Conservation (phyloP, 208 protist species). For the Acanthamoeba castellanii region DNA sequence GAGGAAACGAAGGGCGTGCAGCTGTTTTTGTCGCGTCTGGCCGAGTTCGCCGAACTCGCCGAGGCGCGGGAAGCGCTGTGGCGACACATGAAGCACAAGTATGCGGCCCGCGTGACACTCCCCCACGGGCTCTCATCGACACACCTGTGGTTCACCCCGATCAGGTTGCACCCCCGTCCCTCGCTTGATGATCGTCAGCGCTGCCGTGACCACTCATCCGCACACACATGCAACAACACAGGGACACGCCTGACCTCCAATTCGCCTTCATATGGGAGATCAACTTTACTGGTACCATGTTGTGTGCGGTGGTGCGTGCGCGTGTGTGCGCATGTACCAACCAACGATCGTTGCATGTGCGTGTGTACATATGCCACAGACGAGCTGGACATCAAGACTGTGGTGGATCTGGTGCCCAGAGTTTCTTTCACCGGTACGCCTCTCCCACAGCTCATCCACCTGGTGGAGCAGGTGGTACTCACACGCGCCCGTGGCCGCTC, state of each 20-base stretch:
- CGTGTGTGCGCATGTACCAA: background rate
- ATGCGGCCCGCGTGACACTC: background rate
- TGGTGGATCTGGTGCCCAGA: background rate
- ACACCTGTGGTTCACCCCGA: background rate
- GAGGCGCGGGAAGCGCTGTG: background rate
- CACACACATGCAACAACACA: background rate
- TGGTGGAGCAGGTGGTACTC: background rate
- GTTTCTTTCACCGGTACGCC: background rate
- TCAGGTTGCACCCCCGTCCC: background rate
- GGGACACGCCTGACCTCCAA: background rate
- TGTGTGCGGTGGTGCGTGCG: background rate
- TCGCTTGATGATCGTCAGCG: background rate
- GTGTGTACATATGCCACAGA: background rate
- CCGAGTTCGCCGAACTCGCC: background rate
- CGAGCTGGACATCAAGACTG: background rate
- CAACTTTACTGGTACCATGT: background rate
- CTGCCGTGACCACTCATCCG: background rate
- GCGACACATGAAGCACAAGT: background rate
- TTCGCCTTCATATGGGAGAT: conserved; percentile 5
- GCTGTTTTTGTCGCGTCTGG: background rate
- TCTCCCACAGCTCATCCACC: background rate
- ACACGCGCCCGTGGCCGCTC: background rate
- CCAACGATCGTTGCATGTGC: background rate
- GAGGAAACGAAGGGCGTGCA: background rate
- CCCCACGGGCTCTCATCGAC: background rate